Base-by-base conservation (phyloP, 1,139 yeast species). In the Candida labiduridarum region DNA sequence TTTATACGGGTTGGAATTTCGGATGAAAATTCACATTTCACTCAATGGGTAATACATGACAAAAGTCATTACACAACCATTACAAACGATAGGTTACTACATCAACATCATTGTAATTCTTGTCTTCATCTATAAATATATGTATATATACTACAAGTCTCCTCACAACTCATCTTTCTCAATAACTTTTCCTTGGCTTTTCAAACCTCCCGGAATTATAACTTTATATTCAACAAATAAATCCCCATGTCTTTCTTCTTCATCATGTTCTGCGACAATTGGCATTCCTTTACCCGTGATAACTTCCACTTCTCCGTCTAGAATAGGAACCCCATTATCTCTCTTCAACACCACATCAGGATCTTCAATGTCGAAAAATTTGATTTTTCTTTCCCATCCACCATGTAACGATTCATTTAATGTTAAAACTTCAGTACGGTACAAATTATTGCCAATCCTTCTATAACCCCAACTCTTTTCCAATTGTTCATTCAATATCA, bases 281-380 rank as follows among this genome's bases (percentile, higher is more conserved):
- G 98, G 98, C 97, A 94, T 90, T 33, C 99, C 99, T 61, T 80
- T 85, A 12, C 88, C 91, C 54, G 74, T 70, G 33, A 92, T 57
- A 4, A 76, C 66, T 65, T 94, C 96, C 10, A 88, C 73, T 58
- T 89, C 88, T 2, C 95, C 95, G 61, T 84, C 74, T 44, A 71
- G 57, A 1, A 88, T 83, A 12, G 76, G 62, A 42, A 68, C 69
- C 16, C 92, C 91, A 3, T 60, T 54, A 0, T 61, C 62, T 55
- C 96, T 78, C 30, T 69, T 55, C 19, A 92, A 51, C 1, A 62
- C 68, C 16, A 90, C 60, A 31, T 45, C 46, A 1, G 41, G 33
- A 15, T 44, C 44, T 34, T 49, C 48, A 8, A 19, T 34, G 31
- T 38, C 43, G 50, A 94, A 79, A 57, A 84, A 86, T 41, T 79